Conservation (phyloP, 768 basidiomycete genomes). For the Phlebiopsis gigantea region DNA sequence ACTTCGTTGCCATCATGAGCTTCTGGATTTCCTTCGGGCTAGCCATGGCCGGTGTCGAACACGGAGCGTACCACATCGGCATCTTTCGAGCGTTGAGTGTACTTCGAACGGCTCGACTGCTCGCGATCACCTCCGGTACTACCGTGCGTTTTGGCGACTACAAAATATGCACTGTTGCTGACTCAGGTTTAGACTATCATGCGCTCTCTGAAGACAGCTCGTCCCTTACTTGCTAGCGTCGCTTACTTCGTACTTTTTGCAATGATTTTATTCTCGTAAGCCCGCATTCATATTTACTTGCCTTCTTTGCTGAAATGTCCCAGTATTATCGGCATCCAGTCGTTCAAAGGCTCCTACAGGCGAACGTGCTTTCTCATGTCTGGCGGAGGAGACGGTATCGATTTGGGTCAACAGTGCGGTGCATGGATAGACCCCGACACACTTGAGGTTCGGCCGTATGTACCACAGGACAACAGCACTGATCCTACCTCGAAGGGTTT, state of each 20-base stretch:
- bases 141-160: constrained; percentile 48
- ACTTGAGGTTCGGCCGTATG: constrained; percentile 39
- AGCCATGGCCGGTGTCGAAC: constrained; percentile 63
- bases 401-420: constrained; percentile 66
- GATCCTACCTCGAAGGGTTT: constrained; percentile 62
- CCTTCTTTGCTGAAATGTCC: neutral
- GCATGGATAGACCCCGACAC: constrained; percentile 66
- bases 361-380: constrained; percentile 56
- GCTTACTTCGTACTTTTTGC: constrained; percentile 91
- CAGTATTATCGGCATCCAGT: constrained; percentile 87
- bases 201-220: constrained; percentile 85
- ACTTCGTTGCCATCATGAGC: constrained; percentile 76
- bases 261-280: constrained; percentile 81
- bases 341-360: constrained; percentile 82
- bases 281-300: constrained; percentile 6
- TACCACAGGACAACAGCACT: constrained; percentile 33
- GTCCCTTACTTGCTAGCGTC: constrained; percentile 84
- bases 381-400: constrained; percentile 40
- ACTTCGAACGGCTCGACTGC: constrained; percentile 71
- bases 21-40: constrained; percentile 86
- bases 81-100: constrained; percentile 88
- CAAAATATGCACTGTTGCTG: too few species aligned
- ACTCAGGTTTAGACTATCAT: constrained; percentile 66
- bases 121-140: constrained; percentile 89
- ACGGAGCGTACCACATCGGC: constrained; percentile 67